These are phyloP conservation scores for Macrocystidia cucumis DNA, from an alignment of 1,284 basidiomycete species.

Conservation along the genomic window DNA sequence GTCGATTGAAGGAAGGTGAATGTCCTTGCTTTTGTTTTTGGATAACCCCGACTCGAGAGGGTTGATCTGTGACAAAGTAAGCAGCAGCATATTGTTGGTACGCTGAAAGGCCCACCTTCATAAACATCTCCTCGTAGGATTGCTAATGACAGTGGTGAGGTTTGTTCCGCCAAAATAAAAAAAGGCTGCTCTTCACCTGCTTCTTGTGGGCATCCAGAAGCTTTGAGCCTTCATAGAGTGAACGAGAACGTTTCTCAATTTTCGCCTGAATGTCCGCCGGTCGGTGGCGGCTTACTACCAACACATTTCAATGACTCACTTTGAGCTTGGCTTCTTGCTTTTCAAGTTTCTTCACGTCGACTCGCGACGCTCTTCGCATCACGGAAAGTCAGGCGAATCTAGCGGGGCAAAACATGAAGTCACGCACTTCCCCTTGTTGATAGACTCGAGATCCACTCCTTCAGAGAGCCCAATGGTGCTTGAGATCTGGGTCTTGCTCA, in stretches of 20 bases:
- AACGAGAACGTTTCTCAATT: conserved; percentile 89
- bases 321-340: conserved; percentile 98
- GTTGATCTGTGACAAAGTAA: conserved; percentile 64
- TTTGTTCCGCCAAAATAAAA: not conserved
- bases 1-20: conserved; percentile 94
- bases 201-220: conserved; percentile 89
- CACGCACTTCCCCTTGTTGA: conserved; percentile 88
- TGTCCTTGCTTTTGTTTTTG: conserved; percentile 96
- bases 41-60: conserved; percentile 77
- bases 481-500: conserved; percentile 82
- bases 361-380: conserved; percentile 73
- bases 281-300: not conserved
- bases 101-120: conserved; percentile 53
- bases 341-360: conserved; percentile 97
- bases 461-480: conserved; percentile 80
- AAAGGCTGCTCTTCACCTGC: conserved; percentile 45
- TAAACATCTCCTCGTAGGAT: conserved; percentile 97
- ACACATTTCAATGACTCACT: conserved; percentile 26
- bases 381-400: conserved; percentile 9
- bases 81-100: not conserved
- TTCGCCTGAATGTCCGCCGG: conserved; percentile 57
- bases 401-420: conserved; percentile 8
- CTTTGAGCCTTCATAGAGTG: conserved; percentile 95
- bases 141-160: conserved; percentile 42
- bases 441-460: conserved; percentile 88